Conservation (phyloP, 148 eudicot genomes). For the Bassia scoparia region DNA sequence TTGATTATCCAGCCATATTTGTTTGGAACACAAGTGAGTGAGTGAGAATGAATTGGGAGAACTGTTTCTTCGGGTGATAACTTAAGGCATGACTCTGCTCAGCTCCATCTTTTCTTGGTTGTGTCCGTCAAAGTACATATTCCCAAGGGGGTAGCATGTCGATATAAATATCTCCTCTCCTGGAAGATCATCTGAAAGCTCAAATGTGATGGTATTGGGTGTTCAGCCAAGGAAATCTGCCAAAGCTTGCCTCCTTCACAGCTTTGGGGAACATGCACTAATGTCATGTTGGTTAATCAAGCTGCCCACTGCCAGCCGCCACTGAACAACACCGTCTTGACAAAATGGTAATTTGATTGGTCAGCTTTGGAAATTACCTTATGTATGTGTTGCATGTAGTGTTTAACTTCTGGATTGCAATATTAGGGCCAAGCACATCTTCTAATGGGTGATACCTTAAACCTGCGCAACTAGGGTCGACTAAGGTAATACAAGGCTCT, state of each 20-base stretch:
- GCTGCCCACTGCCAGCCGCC: not conserved
- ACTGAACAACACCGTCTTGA: not conserved
- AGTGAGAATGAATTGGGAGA: no score
- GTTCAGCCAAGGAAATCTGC: not conserved
- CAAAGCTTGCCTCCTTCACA: not conserved
- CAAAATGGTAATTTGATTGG: not conserved
- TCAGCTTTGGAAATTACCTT: not conserved
- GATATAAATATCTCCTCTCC: not conserved
- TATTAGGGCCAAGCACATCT: not conserved
- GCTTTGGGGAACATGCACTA: not conserved
- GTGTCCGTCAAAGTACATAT: no score
- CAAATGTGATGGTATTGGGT: not conserved
- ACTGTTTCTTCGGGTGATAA: no score
- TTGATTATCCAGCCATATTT: not conserved
- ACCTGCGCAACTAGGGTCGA: not conserved
- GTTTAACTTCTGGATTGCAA: not conserved
- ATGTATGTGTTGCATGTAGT: no score
- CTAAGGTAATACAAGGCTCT: not conserved
- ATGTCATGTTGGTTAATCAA: not conserved
- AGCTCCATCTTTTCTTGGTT: no score
- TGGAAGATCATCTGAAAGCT: not conserved
- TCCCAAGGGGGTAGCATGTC: not conserved
- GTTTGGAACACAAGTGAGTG: no score
- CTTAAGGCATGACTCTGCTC: no score
- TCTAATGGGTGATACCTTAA: not conserved